Evolutionary conservation across 1,284 basidiomycete species (phyloP).

Genomic region (Kalmanozyma brasiliensis): DNA sequence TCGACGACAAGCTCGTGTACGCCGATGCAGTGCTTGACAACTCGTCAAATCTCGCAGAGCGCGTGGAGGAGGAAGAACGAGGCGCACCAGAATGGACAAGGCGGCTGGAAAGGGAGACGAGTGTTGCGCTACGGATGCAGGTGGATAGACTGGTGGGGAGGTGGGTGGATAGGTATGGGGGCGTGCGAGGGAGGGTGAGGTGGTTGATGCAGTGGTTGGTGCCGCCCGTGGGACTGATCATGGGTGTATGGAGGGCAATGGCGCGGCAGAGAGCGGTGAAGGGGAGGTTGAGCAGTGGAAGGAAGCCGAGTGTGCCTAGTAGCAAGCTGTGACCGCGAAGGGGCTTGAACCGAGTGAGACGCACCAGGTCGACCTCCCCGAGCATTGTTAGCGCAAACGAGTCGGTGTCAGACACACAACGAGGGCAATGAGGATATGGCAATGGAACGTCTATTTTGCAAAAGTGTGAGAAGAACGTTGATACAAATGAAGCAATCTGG

Average conservation of each 20-base stretch:
- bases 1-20: slow-evolving; percentile 81
- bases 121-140: slow-evolving; percentile 71
- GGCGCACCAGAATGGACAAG: slow-evolving; percentile 24
- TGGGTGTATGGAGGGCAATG: slow-evolving; percentile 62
- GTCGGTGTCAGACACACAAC: too few relatives aligned
- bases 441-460: slow-evolving; percentile 6
- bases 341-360: too few relatives aligned
- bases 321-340: slow-evolving; percentile 19
- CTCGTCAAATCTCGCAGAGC: slow-evolving; percentile 73
- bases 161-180: slow-evolving; percentile 69
- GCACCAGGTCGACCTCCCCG: too few relatives aligned
- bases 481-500: background rate
- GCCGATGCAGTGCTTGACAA: slow-evolving; percentile 92
- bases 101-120: slow-evolving; percentile 20
- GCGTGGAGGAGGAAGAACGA: background rate
- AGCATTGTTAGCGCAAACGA: too few relatives aligned
- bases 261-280: slow-evolving; percentile 20
- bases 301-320: slow-evolving; percentile 15
- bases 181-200: slow-evolving; percentile 77
- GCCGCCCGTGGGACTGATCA: slow-evolving; percentile 77
- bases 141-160: slow-evolving; percentile 76
- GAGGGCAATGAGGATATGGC: background rate
- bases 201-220: slow-evolving; percentile 78
- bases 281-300: slow-evolving; percentile 17
- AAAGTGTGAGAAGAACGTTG: background rate